Percentiles rank a stretch among this genome's conserved stretches.
Conservation (phyloP, 306 rosid species). For the Gynostemma pentaphyllum region DNA sequence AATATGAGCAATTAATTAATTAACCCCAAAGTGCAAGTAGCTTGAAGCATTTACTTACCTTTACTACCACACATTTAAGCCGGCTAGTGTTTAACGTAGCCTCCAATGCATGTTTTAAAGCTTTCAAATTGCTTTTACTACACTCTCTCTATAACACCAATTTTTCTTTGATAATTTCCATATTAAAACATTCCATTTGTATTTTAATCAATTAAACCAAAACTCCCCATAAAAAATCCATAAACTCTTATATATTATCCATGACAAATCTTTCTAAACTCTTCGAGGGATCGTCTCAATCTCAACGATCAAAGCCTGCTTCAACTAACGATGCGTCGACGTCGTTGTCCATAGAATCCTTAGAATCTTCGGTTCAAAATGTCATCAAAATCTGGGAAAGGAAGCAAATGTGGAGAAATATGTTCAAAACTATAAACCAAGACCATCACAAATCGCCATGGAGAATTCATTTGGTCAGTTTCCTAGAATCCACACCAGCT, state of each 20-base stretch:
- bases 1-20: too few relatives aligned
- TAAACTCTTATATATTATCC: background rate
- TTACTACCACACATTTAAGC: background rate
- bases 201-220: background rate
- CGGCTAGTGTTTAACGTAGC: background rate
- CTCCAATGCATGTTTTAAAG: background rate
- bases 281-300: background rate
- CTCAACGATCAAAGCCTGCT: background rate
- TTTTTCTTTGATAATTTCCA: too few relatives aligned
- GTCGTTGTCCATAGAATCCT: background rate
- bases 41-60: slow-evolving; percentile 3
- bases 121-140: too few relatives aligned
- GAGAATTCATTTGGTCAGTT: slow-evolving; percentile 34
- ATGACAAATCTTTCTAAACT: slow-evolving; percentile 1
- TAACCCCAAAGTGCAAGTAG: background rate
- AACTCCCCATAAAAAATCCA: too few relatives aligned
- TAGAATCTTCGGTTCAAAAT: background rate
- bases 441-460: slow-evolving; percentile 17
- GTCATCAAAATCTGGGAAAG: background rate
- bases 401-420: background rate
- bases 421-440: background rate
- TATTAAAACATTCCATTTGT: too few relatives aligned
- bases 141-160: too few relatives aligned
- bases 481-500: slow-evolving; percentile 46
- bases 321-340: background rate